Evolutionary conservation across 441 rosid genomes (phyloP).

Genomic region (Erodium texanum): DNA sequence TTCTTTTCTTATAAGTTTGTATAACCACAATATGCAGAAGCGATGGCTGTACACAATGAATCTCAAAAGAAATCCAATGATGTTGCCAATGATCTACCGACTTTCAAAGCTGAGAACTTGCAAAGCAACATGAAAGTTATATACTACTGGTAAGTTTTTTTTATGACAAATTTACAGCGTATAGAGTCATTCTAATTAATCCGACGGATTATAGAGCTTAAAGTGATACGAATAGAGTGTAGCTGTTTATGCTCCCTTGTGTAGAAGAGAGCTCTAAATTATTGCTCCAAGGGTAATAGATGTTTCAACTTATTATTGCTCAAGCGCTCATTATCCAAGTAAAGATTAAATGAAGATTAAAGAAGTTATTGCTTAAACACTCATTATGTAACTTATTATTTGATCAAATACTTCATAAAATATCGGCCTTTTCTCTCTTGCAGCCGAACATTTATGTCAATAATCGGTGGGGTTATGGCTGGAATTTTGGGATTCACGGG

Average conservation of each 20-base stretch:
- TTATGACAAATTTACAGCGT: constrained; percentile 9
- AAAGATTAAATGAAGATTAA: neutral
- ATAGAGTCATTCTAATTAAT: neutral
- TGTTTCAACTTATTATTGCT: neutral
- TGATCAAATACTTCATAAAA: no score
- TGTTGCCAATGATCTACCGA: constrained; percentile 45
- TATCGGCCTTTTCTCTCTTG: constrained; percentile 20
- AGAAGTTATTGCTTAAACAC: neutral
- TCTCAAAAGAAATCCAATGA: constrained; percentile 60
- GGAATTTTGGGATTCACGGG: constrained; percentile 90
- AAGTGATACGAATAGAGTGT: neutral
- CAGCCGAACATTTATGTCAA: constrained; percentile 92
- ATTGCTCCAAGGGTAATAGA: neutral
- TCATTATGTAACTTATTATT: no score
- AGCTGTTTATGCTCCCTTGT: no score
- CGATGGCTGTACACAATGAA: constrained; percentile 45
- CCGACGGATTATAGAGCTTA: neutral
- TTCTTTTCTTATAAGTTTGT: constrained; percentile 5
- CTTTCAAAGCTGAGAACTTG: constrained; percentile 62
- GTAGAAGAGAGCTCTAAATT: neutral
- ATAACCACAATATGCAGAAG: constrained; percentile 9
- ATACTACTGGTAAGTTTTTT: constrained; percentile 59
- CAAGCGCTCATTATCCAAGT: neutral
- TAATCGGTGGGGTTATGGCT: constrained; percentile 80
- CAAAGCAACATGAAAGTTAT: constrained; percentile 85